phyloP scores from a whole-genome alignment of 1,139 yeast species.

The Entelexis paramagnoliae region DNA sequence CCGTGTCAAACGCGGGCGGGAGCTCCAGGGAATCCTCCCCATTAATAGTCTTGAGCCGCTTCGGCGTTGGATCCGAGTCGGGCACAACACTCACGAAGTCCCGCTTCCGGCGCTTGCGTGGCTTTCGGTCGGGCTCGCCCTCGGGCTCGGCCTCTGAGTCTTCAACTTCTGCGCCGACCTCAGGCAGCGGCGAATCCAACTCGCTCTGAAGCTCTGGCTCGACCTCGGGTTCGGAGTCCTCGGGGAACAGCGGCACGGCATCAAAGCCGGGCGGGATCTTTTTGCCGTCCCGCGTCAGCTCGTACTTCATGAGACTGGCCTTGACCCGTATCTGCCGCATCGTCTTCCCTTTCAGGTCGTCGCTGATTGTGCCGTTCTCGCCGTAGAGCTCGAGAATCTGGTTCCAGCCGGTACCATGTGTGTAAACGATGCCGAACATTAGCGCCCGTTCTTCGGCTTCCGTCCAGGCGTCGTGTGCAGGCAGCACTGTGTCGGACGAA shows the following conservation, averaged over 20 bases:
- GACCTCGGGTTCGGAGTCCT: background rate
- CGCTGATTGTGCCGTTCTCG: background rate
- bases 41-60: too few relatives aligned
- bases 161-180: too few relatives aligned
- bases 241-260: background rate
- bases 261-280: slow-evolving; percentile 1
- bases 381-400: background rate
- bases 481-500: background rate
- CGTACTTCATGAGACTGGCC: background rate
- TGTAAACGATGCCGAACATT: background rate
- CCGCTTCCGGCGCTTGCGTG: too few relatives aligned
- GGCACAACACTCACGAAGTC: too few relatives aligned
- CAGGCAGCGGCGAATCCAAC: too few relatives aligned
- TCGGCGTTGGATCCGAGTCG: too few relatives aligned
- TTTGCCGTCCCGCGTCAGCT: background rate
- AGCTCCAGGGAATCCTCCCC: too few relatives aligned
- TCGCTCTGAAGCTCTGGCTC: too few relatives aligned
- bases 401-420: background rate
- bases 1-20: too few relatives aligned
- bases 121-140: too few relatives aligned
- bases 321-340: background rate
- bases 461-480: background rate
- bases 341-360: background rate
- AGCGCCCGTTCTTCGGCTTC: background rate
- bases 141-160: too few relatives aligned